Evolutionary conservation across 139 green algal genomes (phyloP).

Genomic region (Edaphochlamys debaryana): DNA sequence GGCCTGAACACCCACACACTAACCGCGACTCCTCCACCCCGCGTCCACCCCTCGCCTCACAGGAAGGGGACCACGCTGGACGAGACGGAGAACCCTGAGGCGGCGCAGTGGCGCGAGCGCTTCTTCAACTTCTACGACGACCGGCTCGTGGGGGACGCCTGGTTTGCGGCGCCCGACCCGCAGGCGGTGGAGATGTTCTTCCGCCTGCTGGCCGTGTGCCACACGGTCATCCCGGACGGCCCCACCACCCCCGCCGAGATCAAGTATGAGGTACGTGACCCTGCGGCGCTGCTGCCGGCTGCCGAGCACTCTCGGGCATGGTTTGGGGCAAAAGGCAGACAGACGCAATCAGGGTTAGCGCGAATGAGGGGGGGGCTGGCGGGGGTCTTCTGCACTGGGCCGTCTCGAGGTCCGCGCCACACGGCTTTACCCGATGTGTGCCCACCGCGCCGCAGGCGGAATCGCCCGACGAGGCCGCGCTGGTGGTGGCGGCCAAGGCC

Average conservation of each 20-base stretch:
- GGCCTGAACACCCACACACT: too few relatives aligned
- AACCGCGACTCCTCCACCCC: too few relatives aligned
- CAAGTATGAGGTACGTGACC: conserved; percentile 71
- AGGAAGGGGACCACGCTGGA: conserved; percentile 7
- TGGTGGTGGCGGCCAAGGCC: conserved; percentile 82
- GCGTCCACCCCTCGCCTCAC: too few relatives aligned
- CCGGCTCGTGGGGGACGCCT: conserved; percentile 77
- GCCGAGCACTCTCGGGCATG: too few relatives aligned
- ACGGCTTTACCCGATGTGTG: not conserved
- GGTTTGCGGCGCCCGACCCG: conserved; percentile 58
- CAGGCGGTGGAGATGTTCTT: conserved; percentile 71
- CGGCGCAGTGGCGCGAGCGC: conserved; percentile 48
- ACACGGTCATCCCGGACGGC: conserved; percentile 83
- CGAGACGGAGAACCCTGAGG: conserved; percentile 19
- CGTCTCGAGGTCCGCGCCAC: too few relatives aligned
- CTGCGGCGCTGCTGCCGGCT: too few relatives aligned
- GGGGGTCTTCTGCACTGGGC: too few relatives aligned
- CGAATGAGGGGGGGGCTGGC: too few relatives aligned
- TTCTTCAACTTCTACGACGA: conserved; percentile 90
- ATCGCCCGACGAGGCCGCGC: conserved; percentile 87
- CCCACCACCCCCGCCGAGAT: conserved; percentile 39
- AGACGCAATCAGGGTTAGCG: too few relatives aligned
- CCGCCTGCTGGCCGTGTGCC: conserved; percentile 81
- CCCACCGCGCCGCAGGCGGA: conserved; percentile 55
- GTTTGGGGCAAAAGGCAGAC: too few relatives aligned